A percentile compares a stretch with the other conserved stretches of the same genome.
Evolutionary conservation across 345 rosid species (phyloP).

Genomic region (Rubroshorea leprosula): DNA sequence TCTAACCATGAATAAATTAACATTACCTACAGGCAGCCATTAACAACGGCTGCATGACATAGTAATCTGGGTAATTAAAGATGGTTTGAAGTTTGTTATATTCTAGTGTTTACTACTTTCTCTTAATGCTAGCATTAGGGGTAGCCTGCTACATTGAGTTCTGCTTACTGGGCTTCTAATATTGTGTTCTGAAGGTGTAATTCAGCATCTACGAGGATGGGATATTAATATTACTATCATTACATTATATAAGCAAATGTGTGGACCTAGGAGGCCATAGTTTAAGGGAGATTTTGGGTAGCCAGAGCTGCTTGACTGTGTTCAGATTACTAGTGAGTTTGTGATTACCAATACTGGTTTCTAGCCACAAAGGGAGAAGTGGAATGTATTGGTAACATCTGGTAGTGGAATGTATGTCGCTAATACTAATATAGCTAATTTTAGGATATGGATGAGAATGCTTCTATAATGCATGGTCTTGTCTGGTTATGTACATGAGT

Average conservation of each 20-base stretch:
- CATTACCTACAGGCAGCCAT: constrained; percentile 26
- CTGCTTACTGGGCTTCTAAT: constrained; percentile 17
- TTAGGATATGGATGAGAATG: constrained; percentile 21
- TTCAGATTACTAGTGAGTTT: constrained; percentile 15
- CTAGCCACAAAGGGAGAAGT: constrained; percentile 24
- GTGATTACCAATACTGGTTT: constrained; percentile 22
- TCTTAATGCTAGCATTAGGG: too few relatives aligned
- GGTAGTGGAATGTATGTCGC: constrained; percentile 23
- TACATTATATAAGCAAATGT: constrained; percentile 23
- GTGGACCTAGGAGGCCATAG: constrained; percentile 19
- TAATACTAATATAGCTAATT: constrained; percentile 42
- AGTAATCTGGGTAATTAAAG: constrained; percentile 21
- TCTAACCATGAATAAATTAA: constrained; percentile 31
- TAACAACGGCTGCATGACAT: constrained; percentile 30
- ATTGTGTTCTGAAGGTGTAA: constrained; percentile 18
- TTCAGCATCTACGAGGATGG: constrained; percentile 36
- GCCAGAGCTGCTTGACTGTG: constrained; percentile 25
- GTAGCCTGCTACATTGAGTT: constrained; percentile 15
- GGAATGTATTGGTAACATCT: constrained; percentile 23
- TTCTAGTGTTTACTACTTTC: constrained; percentile 18
- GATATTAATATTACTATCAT: constrained; percentile 9
- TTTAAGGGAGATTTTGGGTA: constrained; percentile 22
- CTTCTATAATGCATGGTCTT: constrained; percentile 28
- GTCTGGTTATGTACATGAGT: constrained; percentile 27
- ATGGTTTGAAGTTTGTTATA: constrained; percentile 30